Conservation (phyloP, 495 filamentous ascomycete species). For the Oleoguttula mirabilis region DNA sequence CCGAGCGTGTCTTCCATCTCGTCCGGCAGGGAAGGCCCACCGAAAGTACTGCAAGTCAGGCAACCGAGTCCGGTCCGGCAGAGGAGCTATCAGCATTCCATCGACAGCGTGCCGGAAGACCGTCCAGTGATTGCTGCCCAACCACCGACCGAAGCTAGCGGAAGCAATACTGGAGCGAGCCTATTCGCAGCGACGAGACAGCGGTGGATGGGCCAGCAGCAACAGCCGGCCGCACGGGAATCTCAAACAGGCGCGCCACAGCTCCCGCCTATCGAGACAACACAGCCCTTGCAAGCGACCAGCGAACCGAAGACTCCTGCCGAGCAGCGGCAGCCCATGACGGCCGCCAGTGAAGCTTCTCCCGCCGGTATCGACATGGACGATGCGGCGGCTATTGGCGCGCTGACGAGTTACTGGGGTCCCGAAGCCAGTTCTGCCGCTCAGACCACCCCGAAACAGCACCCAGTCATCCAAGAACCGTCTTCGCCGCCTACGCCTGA, state of each 20-base stretch:
- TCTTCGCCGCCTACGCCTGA: constrained; percentile 8
- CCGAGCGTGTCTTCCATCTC: background rate
- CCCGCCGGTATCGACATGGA: constrained; percentile 10
- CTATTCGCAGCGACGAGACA: constrained; percentile 10
- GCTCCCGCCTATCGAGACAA: constrained; percentile 9
- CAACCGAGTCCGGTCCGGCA: constrained; percentile 30
- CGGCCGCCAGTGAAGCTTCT: constrained; percentile 7
- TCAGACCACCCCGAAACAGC: background rate
- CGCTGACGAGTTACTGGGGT: constrained; percentile 11
- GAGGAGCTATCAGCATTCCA: background rate
- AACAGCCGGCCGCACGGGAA: background rate
- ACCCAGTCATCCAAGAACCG: background rate
- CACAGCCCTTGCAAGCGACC: background rate
- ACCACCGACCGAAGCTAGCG: too few relatives aligned
- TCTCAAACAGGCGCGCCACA: constrained; percentile 2
- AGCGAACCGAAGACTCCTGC: background rate
- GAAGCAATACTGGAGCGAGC: constrained; percentile 6
- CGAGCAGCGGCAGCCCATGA: background rate
- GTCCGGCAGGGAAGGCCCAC: background rate
- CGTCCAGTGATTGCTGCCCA: too few relatives aligned
- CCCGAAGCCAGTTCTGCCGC: constrained; percentile 4
- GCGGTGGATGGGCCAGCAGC: constrained; percentile 7
- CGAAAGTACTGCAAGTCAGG: constrained; percentile 19
- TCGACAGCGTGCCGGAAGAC: background rate
- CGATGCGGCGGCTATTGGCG: constrained; percentile 10